phyloP scores from a whole-genome alignment of 257 asterid species.

The Salvia miltiorrhiza region DNA sequence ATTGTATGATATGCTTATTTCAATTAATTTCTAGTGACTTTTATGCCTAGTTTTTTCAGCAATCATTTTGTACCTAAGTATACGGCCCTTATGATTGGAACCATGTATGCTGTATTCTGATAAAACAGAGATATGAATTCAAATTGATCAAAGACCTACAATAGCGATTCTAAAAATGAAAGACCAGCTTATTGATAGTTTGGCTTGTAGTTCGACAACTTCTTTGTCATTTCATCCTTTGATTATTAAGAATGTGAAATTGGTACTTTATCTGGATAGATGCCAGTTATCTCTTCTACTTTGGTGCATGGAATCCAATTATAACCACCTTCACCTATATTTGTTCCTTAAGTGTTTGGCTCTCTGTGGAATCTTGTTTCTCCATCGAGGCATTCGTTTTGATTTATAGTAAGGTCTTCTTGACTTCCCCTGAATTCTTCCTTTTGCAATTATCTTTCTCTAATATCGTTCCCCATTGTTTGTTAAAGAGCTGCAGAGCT shows the following conservation, averaged over 20 bases:
- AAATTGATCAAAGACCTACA: not conserved
- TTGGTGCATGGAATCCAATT: not conserved
- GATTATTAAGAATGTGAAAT: not conserved
- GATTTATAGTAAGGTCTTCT: conserved; percentile 5
- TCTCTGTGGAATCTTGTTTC: not conserved
- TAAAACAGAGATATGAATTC: not conserved
- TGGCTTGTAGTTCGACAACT: not conserved
- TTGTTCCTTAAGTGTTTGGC: not conserved
- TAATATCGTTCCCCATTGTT: conserved; percentile 36
- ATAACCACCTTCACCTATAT: not conserved
- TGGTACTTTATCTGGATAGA: not conserved
- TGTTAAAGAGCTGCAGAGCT: conserved; percentile 83
- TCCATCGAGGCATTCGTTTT: not conserved
- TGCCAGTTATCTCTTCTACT: conserved; percentile 5
- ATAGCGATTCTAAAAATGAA: too few species aligned
- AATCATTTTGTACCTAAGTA: not conserved
- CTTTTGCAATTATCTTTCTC: conserved; percentile 14
- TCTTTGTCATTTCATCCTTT: not conserved
- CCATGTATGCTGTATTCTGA: not conserved
- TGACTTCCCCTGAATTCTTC: not conserved
- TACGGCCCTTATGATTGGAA: not conserved
- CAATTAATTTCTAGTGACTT: conserved; percentile 1
- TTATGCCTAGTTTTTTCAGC: conserved; percentile 4
- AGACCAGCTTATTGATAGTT: not conserved
- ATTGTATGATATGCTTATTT: not conserved